Conservation (phyloP, 1,139 yeast genomes). For the Yamadazyma triangularis region DNA sequence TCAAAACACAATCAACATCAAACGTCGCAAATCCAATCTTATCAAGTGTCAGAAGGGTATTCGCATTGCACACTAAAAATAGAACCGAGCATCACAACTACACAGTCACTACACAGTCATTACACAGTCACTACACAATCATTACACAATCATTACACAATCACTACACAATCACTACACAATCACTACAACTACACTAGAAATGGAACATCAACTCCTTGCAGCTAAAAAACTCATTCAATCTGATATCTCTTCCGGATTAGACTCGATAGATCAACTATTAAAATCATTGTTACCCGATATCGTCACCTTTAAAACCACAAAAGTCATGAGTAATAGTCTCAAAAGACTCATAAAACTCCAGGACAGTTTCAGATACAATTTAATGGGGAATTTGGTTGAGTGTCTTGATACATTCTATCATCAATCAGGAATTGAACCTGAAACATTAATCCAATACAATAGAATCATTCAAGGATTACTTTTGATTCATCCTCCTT, state of each 20-base stretch:
- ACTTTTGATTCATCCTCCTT: conserved; percentile 55
- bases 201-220: no score
- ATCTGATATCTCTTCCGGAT: conserved; percentile 4
- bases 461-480: conserved; percentile 58
- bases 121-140: no score
- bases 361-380: conserved; percentile 50
- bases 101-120: no score
- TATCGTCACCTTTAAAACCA: conserved; percentile 16
- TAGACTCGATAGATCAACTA: conserved; percentile 4
- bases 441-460: conserved; percentile 16
- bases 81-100: no score
- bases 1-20: no score
- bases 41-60: no score
- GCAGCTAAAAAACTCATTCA: neutral
- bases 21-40: no score
- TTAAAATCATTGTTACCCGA: conserved; percentile 19
- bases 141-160: no score
- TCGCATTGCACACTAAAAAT: no score
- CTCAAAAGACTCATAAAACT: conserved; percentile 39
- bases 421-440: conserved; percentile 6
- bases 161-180: no score
- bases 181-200: no score
- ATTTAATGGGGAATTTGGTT: conserved; percentile 38
- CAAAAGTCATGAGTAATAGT: conserved; percentile 7
- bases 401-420: conserved; percentile 18